Percentiles rank a stretch among this genome's conserved stretches.
phyloP scores from a whole-genome alignment of 306 rosid species.

The Ormosia emarginata region DNA sequence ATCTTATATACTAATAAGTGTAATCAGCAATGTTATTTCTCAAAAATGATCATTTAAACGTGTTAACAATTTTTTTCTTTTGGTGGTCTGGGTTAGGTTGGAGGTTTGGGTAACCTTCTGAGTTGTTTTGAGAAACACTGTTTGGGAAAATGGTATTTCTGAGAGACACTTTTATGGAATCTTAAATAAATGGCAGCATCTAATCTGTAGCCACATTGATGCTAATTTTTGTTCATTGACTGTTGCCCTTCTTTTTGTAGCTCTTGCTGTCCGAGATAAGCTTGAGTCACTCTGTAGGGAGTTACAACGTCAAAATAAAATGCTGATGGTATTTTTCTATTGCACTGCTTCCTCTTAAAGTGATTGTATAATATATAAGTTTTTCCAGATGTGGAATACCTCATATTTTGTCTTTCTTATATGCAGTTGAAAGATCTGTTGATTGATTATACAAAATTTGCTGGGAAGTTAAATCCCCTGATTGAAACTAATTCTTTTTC shows the following conservation, averaged over 20 bases:
- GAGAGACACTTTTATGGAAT: background rate
- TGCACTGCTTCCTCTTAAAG: conserved; percentile 24
- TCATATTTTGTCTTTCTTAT: background rate
- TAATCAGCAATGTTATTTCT: background rate
- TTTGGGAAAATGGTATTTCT: background rate
- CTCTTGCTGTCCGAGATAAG: conserved; percentile 82
- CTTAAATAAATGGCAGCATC: background rate
- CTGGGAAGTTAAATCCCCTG: background rate
- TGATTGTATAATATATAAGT: conserved; percentile 1
- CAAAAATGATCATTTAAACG: conserved; percentile 12
- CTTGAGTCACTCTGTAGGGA: conserved; percentile 96
- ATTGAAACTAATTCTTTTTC: background rate
- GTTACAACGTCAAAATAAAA: conserved; percentile 92
- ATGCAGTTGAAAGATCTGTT: background rate
- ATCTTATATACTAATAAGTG: background rate
- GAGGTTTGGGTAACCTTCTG: background rate
- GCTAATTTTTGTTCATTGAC: conserved; percentile 17
- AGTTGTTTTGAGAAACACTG: conserved; percentile 14
- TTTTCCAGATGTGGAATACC: background rate
- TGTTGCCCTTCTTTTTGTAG: conserved; percentile 39
- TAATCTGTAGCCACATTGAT: conserved; percentile 14
- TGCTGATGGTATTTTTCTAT: conserved; percentile 69
- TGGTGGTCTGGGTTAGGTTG: background rate
- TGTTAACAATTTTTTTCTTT: background rate
- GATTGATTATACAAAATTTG: conserved; percentile 5